Evolutionary conservation across 2,329 filamentous ascomycete species (phyloP), one percentile per base, ranked within the genome.

Genomic region (Alternaria alternata): DNA sequence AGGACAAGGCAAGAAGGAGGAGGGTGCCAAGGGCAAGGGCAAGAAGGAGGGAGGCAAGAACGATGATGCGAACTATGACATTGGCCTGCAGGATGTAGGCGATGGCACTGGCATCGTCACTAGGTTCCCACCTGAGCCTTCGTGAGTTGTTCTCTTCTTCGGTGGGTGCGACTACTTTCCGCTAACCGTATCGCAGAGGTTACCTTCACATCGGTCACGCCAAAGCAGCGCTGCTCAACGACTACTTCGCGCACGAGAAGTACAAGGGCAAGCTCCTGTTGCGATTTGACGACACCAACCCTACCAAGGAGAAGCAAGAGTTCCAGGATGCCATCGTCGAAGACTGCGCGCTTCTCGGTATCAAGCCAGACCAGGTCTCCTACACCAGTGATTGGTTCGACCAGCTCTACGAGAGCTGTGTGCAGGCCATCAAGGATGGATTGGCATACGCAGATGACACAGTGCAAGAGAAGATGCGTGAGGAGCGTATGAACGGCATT

Each of bases 351-450:
- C 86, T 98, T 54, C 93, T 99, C 86, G 94, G 94, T 30, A 92
- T 99, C 79, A 92, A 91, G 81, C 92, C 94, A 22, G 94, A 97
- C 79, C 86, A 87, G 66, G 86, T 94, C 60, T 92, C 92, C 18
- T 96, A 94, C 82, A 97, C 95, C 2, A 96, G 92, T 72, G 94
- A 99, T 82, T 96, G 97, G 84, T 97, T 99, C 78, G 88, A 97
- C 73, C 86, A 94, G 77, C 87, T 99, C 14, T 96, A 97, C 81
- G 89, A 97, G 44, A 90, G 91, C 76, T 92, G 90, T 75, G 83
- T 96, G 70, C 86, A 89, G 72, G 89, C 97, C 76, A 94, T 99
- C 81, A 91, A 91, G 76, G 87, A 90, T 64, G 94, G 94, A 4
- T 87, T 93, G 66, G 95, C 94, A 6, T 99, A 98, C 71, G 94